Conservation (phyloP, 495 filamentous ascomycete genomes). For the Darksidea phi region DNA sequence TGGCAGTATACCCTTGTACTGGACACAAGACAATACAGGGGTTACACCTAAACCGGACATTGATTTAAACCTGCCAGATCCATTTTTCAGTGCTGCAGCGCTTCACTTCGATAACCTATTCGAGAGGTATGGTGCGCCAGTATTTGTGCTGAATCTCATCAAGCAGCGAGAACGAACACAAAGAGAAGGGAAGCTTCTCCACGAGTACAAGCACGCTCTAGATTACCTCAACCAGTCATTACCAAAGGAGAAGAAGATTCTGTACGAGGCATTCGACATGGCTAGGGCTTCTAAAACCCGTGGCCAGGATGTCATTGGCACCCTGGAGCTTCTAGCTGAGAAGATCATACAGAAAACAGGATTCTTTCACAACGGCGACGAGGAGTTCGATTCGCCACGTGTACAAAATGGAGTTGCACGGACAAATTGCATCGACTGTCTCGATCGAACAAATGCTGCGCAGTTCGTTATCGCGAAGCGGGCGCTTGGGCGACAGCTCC, state of each 20-base stretch:
- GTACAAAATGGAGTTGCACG: constrained; percentile 90
- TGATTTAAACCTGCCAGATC: constrained; percentile 88
- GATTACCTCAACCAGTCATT: constrained; percentile 94
- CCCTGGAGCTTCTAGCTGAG: constrained; percentile 82
- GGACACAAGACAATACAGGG: constrained; percentile 95
- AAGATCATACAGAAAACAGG: constrained; percentile 80
- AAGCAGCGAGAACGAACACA: constrained; percentile 89
- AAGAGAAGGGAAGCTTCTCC: constrained; percentile 83
- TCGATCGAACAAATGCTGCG: constrained; percentile 94
- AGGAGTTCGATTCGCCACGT: constrained; percentile 58
- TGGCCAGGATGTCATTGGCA: constrained; percentile 94
- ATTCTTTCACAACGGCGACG: constrained; percentile 90
- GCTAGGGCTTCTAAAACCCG: constrained; percentile 88
- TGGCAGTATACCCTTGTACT: constrained; percentile 93
- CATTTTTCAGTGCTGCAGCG: constrained; percentile 94
- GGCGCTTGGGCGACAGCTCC: constrained; percentile 86
- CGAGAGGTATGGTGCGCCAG: constrained; percentile 84
- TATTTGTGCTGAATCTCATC: constrained; percentile 91
- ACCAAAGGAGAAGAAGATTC: constrained; percentile 76
- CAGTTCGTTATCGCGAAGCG: constrained; percentile 98
- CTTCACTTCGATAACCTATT: constrained; percentile 97
- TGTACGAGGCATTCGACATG: constrained; percentile 97
- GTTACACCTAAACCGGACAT: constrained; percentile 96
- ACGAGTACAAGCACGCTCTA: constrained; percentile 85
- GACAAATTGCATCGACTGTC: constrained; percentile 96